Evolutionary conservation across 345 rosid genomes (phyloP).

Genomic region (Arabidopsis thaliana): TAIR10.1 NC_003076.8:26141501-26142000

Average conservation of each 20-base stretch:
- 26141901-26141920: constrained; percentile 37
- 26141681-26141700: constrained; percentile 37
- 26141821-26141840: constrained; percentile 7
- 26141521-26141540: constrained; percentile 19
- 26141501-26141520: neutral
- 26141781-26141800: constrained; percentile 30
- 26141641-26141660: constrained; percentile 47
- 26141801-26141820: constrained; percentile 10
- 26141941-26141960: constrained; percentile 39
- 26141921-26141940: constrained; percentile 38
- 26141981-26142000: constrained; percentile 46
- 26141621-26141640: constrained; percentile 39
- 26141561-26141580: neutral
- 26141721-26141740: constrained; percentile 47
- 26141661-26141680: constrained; percentile 47
- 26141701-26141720: constrained; percentile 42
- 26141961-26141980: constrained; percentile 28
- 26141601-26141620: constrained; percentile 41
- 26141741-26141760: constrained; percentile 32
- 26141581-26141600: constrained; percentile 23
- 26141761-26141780: neutral
- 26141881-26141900: constrained; percentile 35
- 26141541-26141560: constrained; percentile 20
- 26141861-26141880: constrained; percentile 12
- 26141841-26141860: neutral